Conservation (phyloP, 1,284 basidiomycete species). For the Mrakiaceae sp. region DNA sequence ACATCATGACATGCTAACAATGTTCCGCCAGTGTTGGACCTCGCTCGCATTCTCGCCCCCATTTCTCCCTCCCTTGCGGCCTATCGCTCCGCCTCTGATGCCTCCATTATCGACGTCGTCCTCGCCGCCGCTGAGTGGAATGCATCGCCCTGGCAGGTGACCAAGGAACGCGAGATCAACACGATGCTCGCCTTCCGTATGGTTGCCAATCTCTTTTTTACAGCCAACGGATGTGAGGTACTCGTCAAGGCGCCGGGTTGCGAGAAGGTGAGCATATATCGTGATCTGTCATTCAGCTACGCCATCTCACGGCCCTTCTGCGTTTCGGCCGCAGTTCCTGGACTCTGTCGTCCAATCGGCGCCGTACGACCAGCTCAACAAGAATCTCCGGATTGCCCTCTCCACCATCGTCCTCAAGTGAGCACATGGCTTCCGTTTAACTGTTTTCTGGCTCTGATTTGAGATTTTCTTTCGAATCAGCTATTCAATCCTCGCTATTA, state of each 20-base stretch:
- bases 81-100: constrained; percentile 41
- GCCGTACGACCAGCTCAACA: constrained; percentile 18
- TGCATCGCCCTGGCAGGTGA: constrained; percentile 39
- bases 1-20: constrained; percentile 1
- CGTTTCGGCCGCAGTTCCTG: constrained; percentile 13
- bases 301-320: constrained; percentile 10
- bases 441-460: neutral
- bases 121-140: constrained; percentile 53
- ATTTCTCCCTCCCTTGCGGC: constrained; percentile 44
- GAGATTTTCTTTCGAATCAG: constrained; percentile 21
- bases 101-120: constrained; percentile 49
- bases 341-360: constrained; percentile 15
- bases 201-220: constrained; percentile 61
- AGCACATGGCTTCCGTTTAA: constrained; percentile 13
- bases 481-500: constrained; percentile 37
- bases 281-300: constrained; percentile 27
- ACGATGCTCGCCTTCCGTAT: constrained; percentile 70
- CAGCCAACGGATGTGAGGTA: constrained; percentile 38
- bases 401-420: constrained; percentile 34
- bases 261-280: constrained; percentile 38
- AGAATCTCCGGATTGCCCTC: constrained; percentile 25
- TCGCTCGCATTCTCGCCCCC: constrained; percentile 64
- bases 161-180: constrained; percentile 71
- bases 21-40: constrained; percentile 63
- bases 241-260: constrained; percentile 44